A percentile compares a stretch with the other conserved stretches of the same genome.
These are phyloP conservation scores for Venturia effusa DNA, from an alignment of 2,329 filamentous ascomycete genomes.

Conservation along the genomic window DNA sequence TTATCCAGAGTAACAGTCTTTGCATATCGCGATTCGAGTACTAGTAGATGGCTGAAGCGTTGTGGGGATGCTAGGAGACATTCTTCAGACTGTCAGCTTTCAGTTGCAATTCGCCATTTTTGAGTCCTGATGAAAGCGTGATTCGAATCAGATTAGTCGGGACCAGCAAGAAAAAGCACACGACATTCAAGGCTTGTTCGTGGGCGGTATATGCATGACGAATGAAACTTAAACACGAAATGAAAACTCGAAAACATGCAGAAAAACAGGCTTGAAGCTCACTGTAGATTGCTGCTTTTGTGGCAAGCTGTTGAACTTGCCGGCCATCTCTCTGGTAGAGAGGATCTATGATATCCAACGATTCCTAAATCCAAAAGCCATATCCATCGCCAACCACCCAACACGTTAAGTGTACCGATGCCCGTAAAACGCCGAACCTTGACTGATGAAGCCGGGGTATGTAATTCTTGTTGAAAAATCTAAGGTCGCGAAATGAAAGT, in stretches of 20 bases:
- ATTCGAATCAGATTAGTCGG: background rate
- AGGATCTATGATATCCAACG: background rate
- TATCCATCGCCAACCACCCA: background rate
- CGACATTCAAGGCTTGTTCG: background rate
- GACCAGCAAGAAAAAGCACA: background rate
- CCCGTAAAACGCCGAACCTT: background rate
- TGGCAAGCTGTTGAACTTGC: background rate
- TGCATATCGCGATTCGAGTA: background rate
- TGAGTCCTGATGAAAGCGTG: background rate
- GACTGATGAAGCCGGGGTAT: slow-evolving; percentile 6
- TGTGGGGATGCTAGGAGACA: background rate
- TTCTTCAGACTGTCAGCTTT: background rate
- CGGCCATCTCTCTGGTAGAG: background rate
- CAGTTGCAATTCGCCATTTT: background rate
- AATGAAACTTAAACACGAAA: background rate
- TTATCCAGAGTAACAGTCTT: background rate
- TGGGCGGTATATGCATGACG: background rate
- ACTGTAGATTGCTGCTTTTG: background rate
- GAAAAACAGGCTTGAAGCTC: background rate
- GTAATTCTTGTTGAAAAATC: slow-evolving; percentile 6
- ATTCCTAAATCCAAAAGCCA: background rate
- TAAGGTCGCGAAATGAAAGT: background rate
- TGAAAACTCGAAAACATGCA: background rate
- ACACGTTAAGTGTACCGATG: background rate
- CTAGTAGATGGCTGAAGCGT: background rate